Evolutionary conservation across 305 asterid genomes (phyloP).

Genomic region (Fraxinus albicans): DNA sequence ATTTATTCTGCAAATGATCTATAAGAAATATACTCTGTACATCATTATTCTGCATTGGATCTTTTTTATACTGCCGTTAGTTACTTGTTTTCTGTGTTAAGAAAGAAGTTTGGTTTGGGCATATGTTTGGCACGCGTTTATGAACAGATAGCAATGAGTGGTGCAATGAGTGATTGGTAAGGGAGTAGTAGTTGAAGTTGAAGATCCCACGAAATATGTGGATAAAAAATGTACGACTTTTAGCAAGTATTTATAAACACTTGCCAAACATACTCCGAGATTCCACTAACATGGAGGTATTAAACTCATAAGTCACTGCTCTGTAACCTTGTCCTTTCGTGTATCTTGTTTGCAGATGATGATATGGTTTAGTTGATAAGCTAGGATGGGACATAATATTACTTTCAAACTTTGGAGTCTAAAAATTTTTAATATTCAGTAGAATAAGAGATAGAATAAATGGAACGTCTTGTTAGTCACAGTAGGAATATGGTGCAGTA

Average conservation of each 20-base stretch:
- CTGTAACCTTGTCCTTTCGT: neutral
- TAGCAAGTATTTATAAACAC: neutral
- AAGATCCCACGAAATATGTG: neutral
- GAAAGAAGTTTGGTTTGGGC: neutral
- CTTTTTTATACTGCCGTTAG: constrained; percentile 11
- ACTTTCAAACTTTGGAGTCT: neutral
- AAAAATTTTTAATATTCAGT: neutral
- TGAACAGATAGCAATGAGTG: neutral
- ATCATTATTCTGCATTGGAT: neutral
- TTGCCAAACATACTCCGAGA: neutral
- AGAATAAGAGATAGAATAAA: neutral
- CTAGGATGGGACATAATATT: neutral
- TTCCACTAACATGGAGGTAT: neutral
- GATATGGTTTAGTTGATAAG: neutral
- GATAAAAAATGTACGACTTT: neutral
- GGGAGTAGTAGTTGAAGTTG: neutral
- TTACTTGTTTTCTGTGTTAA: neutral
- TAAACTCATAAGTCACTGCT: neutral
- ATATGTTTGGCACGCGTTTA: neutral
- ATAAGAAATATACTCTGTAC: neutral
- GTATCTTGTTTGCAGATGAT: neutral
- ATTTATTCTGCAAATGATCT: constrained; percentile 9
- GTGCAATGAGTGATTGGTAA: neutral
- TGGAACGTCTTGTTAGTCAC: neutral
- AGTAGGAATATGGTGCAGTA: neutral